phyloP scores from a whole-genome alignment of 805 yeast genomes.

The Cyberlindnera maritima region DNA sequence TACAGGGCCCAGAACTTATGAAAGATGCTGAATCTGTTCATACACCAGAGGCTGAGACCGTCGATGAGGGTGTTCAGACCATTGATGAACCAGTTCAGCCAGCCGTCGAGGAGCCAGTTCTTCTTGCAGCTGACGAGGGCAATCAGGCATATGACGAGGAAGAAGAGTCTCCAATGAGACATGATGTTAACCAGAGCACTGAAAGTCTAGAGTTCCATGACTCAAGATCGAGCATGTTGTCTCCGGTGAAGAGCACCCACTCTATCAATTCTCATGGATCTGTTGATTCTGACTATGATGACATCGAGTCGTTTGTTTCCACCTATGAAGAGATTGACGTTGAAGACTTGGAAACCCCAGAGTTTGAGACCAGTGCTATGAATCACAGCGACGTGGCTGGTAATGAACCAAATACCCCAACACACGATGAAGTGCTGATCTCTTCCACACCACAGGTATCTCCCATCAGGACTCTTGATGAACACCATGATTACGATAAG shows the following conservation, averaged over 20 bases:
- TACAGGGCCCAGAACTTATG: too few species aligned
- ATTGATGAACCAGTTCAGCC: too few species aligned
- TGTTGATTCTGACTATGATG: constrained; percentile 16
- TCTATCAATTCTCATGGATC: not conserved
- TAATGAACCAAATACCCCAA: constrained; percentile 28
- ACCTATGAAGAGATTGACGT: constrained; percentile 23
- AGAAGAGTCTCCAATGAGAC: not conserved
- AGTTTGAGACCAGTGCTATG: constrained; percentile 6
- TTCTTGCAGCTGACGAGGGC: too few species aligned
- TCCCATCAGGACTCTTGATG: constrained; percentile 26
- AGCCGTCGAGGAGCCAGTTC: too few species aligned
- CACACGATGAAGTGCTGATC: constrained; percentile 22
- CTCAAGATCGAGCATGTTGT: not conserved
- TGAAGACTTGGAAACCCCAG: constrained; percentile 14
- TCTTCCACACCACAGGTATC: constrained; percentile 28
- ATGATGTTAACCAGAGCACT: not conserved
- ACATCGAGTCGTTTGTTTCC: constrained; percentile 28
- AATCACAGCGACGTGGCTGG: constrained; percentile 13
- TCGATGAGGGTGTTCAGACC: not conserved
- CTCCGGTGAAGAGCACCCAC: not conserved
- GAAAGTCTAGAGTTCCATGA: constrained; percentile 7
- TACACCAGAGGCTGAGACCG: not conserved
- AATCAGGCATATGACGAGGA: constrained; percentile 4
- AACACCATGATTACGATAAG: constrained; percentile 4
- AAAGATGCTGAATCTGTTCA: too few species aligned